phyloP scores from a whole-genome alignment of 2,329 filamentous ascomycete genomes.

The Colletotrichum endophyticum region DNA sequence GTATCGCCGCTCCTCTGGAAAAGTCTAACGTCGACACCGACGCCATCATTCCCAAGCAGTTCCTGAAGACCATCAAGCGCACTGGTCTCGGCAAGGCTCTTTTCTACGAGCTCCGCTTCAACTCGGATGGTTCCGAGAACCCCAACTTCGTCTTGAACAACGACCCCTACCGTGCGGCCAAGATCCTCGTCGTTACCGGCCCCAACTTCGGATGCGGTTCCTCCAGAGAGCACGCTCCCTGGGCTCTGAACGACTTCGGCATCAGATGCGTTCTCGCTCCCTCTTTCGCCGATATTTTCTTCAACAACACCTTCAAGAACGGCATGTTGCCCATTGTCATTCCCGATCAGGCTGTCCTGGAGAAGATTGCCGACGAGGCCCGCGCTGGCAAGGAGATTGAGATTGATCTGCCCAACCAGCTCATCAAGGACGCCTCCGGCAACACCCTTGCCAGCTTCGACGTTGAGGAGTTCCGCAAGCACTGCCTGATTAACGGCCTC shows the following conservation, averaged over 20 bases:
- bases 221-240: conserved; percentile 93
- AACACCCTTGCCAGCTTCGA: conserved; percentile 80
- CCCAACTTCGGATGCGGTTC: conserved; percentile 95
- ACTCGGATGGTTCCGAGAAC: conserved; percentile 75
- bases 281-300: conserved; percentile 90
- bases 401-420: conserved; percentile 85
- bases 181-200: conserved; percentile 91
- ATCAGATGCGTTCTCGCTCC: conserved; percentile 94
- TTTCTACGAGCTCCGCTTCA: conserved; percentile 85
- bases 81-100: conserved; percentile 88
- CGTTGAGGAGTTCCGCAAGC: conserved; percentile 91
- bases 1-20: conserved; percentile 86
- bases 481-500: conserved; percentile 90
- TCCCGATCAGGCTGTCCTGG: conserved; percentile 67
- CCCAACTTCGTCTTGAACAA: conserved; percentile 88
- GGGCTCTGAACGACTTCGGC: conserved; percentile 95
- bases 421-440: conserved; percentile 78
- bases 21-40: conserved; percentile 96
- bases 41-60: conserved; percentile 98
- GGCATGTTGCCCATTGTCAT: conserved; percentile 93
- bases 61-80: conserved; percentile 98
- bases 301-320: conserved; percentile 99
- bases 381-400: conserved; percentile 83
- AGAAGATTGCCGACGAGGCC: conserved; percentile 78
- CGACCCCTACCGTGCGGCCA: conserved; percentile 81